Evolutionary conservation across 345 rosid species (phyloP).

Genomic region (Reutealis trisperma): DNA sequence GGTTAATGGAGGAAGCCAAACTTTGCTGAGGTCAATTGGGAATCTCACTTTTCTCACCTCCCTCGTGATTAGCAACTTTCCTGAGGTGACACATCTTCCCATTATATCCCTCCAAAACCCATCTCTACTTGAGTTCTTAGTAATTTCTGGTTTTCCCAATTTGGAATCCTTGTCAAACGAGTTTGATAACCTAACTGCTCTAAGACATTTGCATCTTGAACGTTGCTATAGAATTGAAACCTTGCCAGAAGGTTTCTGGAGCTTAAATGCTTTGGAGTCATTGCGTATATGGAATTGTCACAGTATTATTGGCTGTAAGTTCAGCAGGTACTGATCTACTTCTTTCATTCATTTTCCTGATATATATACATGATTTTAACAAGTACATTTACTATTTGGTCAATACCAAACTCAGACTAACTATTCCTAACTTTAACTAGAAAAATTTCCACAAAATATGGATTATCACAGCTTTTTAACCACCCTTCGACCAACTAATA

Average conservation of each 20-base stretch:
- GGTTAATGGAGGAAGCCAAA: not conserved
- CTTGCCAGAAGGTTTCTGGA: conserved; percentile 14
- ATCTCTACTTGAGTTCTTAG: not conserved
- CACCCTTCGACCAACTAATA: no score
- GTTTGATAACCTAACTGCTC: conserved; percentile 10
- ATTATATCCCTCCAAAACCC: not conserved
- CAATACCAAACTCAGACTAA: no score
- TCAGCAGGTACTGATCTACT: no score
- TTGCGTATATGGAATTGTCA: not conserved
- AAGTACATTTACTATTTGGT: no score
- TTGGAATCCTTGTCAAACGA: conserved; percentile 7
- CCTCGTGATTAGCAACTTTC: not conserved
- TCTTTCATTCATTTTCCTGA: no score
- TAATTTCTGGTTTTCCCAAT: not conserved
- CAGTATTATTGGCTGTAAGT: not conserved
- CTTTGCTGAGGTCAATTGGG: not conserved
- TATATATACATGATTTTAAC: no score
- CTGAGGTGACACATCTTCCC: not conserved
- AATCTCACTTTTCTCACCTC: not conserved
- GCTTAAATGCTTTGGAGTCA: not conserved
- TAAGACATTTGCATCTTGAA: not conserved
- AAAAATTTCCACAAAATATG: no score
- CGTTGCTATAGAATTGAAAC: not conserved
- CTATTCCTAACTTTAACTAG: no score
- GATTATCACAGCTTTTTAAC: no score